phyloP scores from a whole-genome alignment of 164 flowering plant species.

The Chimonanthus salicifolius region DNA sequence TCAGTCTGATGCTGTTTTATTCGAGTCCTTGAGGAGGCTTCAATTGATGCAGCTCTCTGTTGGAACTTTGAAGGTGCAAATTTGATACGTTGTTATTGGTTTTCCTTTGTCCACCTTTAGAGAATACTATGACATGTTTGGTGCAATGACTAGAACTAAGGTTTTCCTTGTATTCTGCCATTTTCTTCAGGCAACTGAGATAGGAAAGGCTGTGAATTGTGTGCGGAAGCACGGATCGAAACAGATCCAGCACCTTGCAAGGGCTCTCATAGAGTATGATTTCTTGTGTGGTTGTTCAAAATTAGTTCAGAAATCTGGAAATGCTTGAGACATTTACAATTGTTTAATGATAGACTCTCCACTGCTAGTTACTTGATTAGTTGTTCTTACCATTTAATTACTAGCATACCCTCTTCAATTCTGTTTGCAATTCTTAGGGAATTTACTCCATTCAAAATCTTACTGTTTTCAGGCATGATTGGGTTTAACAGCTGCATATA shows the following conservation, averaged over 20 bases:
- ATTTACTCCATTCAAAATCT: no score
- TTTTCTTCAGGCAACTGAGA: conserved; percentile 65
- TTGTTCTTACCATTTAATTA: background rate
- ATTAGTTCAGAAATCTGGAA: background rate
- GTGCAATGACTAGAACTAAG: no score
- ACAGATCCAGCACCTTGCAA: conserved; percentile 52
- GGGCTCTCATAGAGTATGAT: conserved; percentile 58
- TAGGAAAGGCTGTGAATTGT: conserved; percentile 79
- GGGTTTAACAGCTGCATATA: no score
- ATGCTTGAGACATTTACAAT: no score
- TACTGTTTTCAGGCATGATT: no score
- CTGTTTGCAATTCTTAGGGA: no score
- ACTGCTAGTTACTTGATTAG: no score
- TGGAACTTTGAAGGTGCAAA: conserved; percentile 57
- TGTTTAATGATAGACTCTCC: no score
- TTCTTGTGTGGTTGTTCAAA: background rate
- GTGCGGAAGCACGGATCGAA: conserved; percentile 61
- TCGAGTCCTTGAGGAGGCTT: conserved; percentile 75
- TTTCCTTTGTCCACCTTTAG: background rate
- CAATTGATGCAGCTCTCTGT: conserved; percentile 71
- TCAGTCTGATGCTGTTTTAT: conserved; percentile 62
- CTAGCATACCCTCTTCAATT: background rate
- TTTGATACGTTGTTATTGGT: conserved; percentile 1
- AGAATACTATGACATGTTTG: background rate
- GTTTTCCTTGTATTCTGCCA: background rate